Evolutionary conservation across 306 rosid genomes (phyloP).

Genomic region (Quercus variabilis): DNA sequence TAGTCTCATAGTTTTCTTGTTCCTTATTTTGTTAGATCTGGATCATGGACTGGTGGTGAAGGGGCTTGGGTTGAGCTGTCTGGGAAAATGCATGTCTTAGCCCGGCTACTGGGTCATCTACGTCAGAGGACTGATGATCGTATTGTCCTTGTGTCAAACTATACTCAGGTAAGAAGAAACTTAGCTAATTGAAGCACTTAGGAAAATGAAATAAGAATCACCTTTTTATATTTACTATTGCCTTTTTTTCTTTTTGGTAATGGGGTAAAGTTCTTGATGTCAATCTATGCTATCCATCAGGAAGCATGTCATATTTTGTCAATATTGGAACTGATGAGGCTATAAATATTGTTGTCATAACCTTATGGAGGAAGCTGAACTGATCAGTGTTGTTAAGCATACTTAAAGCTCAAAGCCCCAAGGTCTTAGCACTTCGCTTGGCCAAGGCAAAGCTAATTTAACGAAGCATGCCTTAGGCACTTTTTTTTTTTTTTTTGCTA

Average conservation of each 20-base stretch:
- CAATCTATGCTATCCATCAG: background rate
- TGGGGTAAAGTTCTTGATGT: background rate
- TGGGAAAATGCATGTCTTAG: constrained; percentile 97
- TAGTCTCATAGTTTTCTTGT: background rate
- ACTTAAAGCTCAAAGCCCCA: too few relatives aligned
- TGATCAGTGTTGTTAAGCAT: background rate
- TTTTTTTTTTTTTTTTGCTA: too few relatives aligned
- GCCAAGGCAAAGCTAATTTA: too few relatives aligned
- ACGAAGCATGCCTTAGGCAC: too few relatives aligned
- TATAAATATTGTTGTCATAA: background rate
- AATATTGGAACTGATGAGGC: constrained; percentile 13
- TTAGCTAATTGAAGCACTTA: constrained; percentile 3
- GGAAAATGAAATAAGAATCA: constrained; percentile 12
- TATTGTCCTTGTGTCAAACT: constrained; percentile 93
- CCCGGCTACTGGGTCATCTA: constrained; percentile 82
- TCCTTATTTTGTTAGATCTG: constrained; percentile 53
- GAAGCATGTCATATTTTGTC: constrained; percentile 4
- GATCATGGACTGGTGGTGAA: constrained; percentile 88
- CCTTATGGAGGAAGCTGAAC: constrained; percentile 4
- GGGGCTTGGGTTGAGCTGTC: constrained; percentile 97
- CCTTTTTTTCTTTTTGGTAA: constrained; percentile 5
- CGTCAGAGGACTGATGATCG: constrained; percentile 83
- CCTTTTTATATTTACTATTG: background rate
- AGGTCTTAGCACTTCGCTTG: too few relatives aligned
- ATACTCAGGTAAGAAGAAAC: constrained; percentile 69